Conservation (phyloP, 2,329 filamentous ascomycete genomes). For the Phaeosphaeria sp. region DNA sequence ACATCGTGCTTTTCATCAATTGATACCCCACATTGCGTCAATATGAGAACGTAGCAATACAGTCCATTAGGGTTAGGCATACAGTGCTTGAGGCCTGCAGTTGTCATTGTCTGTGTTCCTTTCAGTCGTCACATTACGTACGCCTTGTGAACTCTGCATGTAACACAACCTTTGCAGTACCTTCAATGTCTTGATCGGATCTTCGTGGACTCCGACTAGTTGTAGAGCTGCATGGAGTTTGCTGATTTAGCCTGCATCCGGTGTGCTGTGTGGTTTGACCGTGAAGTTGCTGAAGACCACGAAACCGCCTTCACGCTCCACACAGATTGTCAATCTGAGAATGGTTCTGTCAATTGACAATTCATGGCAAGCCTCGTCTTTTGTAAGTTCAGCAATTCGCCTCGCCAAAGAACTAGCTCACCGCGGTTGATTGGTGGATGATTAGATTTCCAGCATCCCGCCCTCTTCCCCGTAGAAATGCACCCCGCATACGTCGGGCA, state of each 20-base stretch:
- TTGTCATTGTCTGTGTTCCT: neutral
- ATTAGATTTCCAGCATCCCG: neutral
- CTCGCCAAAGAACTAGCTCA: too few relatives aligned
- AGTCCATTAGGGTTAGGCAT: neutral
- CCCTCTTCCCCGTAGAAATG: neutral
- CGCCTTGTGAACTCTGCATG: neutral
- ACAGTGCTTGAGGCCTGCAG: neutral
- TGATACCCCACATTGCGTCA: neutral
- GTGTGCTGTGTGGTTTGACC: neutral
- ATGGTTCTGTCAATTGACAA: neutral
- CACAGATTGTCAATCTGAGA: neutral
- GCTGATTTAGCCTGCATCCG: neutral
- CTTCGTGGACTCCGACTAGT: neutral
- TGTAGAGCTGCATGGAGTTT: neutral
- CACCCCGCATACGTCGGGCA: neutral
- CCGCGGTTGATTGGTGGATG: neutral
- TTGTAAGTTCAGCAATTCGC: neutral
- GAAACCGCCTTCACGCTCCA: neutral
- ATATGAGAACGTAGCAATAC: neutral
- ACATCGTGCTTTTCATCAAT: neutral
- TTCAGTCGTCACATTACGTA: neutral
- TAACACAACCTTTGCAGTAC: neutral
- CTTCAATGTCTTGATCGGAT: neutral
- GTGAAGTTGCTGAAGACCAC: neutral
- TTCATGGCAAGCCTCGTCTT: neutral